phyloP scores from a whole-genome alignment of 2,329 filamentous ascomycete species.

The Exserohilum rostratum region DNA sequence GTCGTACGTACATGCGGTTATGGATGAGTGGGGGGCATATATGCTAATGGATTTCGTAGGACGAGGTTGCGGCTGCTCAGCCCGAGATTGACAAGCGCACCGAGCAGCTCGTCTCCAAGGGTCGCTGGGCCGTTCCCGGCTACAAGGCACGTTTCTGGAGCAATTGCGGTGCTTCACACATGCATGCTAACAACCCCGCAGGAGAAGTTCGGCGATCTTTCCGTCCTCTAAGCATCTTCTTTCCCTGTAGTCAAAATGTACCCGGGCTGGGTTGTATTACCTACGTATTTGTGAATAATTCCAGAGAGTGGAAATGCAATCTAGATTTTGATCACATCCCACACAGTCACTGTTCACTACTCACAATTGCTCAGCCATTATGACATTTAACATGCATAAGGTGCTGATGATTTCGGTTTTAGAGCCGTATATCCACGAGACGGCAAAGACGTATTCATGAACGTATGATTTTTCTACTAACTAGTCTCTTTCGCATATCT shows the following conservation, averaged over 20 bases:
- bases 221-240: conserved; percentile 74
- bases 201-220: conserved; percentile 99
- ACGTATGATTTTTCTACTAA: too few species aligned
- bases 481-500: too few species aligned
- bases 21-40: conserved; percentile 9
- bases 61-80: conserved; percentile 91
- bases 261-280: conserved; percentile 48
- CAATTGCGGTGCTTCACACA: background rate
- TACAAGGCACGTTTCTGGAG: conserved; percentile 79
- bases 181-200: conserved; percentile 62
- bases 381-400: background rate
- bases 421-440: background rate
- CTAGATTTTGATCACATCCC: conserved; percentile 20
- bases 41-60: conserved; percentile 60
- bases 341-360: too few species aligned
- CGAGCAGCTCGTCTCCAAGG: conserved; percentile 91
- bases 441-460: too few species aligned
- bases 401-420: background rate
- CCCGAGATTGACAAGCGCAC: conserved; percentile 99
- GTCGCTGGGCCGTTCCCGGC: conserved; percentile 95
- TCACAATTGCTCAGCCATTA: background rate
- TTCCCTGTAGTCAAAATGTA: conserved; percentile 34
- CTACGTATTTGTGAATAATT: conserved; percentile 50
- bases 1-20: conserved; percentile 72
- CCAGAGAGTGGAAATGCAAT: conserved; percentile 40